A percentile compares a stretch with the other conserved stretches of the same genome.
These are phyloP conservation scores for Rhodosporidiobolus sp. DNA, from an alignment of 768 basidiomycete species.

Conservation along the genomic window DNA sequence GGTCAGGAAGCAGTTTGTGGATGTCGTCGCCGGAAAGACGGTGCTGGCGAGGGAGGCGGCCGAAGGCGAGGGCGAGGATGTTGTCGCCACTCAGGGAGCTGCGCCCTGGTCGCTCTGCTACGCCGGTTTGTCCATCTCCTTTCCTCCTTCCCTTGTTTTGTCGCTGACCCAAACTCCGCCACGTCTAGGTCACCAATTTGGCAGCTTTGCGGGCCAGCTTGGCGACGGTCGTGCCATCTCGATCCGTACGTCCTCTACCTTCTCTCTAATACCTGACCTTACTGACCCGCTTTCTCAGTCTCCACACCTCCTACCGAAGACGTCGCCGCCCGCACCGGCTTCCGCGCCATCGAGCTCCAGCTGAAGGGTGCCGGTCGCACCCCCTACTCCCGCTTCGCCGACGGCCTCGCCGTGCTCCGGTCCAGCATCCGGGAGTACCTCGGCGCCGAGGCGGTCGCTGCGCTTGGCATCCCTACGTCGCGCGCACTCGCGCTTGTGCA, in stretches of 20 bases:
- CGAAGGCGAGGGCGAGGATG: background rate
- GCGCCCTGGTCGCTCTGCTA: constrained; percentile 39
- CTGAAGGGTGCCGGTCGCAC: constrained; percentile 93
- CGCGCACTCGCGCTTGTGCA: constrained; percentile 77
- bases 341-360: constrained; percentile 65
- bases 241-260: constrained; percentile 55
- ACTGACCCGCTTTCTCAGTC: background rate
- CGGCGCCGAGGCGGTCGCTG: constrained; percentile 83
- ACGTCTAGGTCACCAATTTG: constrained; percentile 84
- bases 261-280: background rate
- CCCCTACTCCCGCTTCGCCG: constrained; percentile 85
- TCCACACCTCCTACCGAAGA: constrained; percentile 26
- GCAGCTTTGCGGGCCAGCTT: constrained; percentile 85
- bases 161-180: constrained; percentile 63
- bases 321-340: constrained; percentile 22
- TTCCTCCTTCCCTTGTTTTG: constrained; percentile 59
- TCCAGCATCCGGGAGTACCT: constrained; percentile 92
- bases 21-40: constrained; percentile 74
- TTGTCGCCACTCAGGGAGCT: constrained; percentile 3
- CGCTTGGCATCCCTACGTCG: constrained; percentile 81
- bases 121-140: constrained; percentile 11
- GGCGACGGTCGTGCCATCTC: constrained; percentile 96
- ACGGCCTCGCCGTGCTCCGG: constrained; percentile 91
- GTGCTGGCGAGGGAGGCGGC: constrained; percentile 56
- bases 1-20: constrained; percentile 68